A percentile compares a stretch with the other conserved stretches of the same genome.
These are phyloP conservation scores for Sophora flavescens DNA, from an alignment of 306 rosid species.

Conservation along the genomic window DNA sequence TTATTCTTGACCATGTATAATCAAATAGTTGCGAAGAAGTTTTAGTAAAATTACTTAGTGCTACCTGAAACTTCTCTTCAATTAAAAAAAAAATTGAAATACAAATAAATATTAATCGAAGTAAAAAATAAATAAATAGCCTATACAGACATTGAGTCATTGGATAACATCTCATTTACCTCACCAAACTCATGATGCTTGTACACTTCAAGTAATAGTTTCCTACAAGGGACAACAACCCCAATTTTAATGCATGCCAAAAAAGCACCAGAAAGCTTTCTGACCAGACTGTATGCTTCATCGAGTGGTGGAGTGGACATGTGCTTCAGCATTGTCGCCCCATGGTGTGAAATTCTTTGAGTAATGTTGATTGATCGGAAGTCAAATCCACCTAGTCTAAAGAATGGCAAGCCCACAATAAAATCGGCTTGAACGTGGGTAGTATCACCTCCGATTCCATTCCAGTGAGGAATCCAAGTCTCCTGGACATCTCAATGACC, in stretches of 20 bases:
- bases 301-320: conserved; percentile 96
- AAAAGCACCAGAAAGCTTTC: conserved; percentile 92
- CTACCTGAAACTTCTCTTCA: not conserved
- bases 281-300: conserved; percentile 94
- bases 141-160: conserved; percentile 47
- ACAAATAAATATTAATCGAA: conserved; percentile 13
- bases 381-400: conserved; percentile 72
- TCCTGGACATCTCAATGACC: conserved; percentile 87
- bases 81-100: not conserved
- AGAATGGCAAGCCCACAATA: conserved; percentile 91
- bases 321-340: conserved; percentile 92
- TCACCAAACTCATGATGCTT: conserved; percentile 66
- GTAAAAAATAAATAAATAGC: conserved; percentile 5
- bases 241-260: conserved; percentile 85
- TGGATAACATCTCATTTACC: conserved; percentile 52
- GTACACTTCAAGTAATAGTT: conserved; percentile 69
- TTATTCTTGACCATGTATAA: not conserved
- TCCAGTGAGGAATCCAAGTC: conserved; percentile 92
- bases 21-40: not conserved
- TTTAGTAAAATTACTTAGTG: not conserved
- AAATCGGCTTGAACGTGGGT: conserved; percentile 96
- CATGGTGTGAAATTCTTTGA: conserved; percentile 78
- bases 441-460: conserved; percentile 87
- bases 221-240: conserved; percentile 89
- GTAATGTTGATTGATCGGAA: conserved; percentile 75